Base-by-base conservation (phyloP, 345 rosid genomes). In the Lepidium sativum region DNA sequence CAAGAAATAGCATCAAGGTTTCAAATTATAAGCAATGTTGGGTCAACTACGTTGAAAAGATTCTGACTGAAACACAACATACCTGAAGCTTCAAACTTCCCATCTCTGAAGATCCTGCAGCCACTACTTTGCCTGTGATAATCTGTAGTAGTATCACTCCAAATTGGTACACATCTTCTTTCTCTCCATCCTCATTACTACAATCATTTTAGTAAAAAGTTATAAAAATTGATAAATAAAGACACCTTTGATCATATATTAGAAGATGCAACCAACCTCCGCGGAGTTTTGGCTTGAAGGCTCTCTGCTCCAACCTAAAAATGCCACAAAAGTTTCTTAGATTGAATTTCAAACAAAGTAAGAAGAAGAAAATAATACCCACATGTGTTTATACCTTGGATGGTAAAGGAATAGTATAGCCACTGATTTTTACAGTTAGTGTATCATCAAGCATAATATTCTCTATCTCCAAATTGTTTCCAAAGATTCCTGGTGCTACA, bases 161-260 rank as follows among this genome's bases (percentile, higher is more conserved):
- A 27, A 92, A 81, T 55, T 83, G 96, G 75, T 89, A 92, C 35
- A 92, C 76, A 47, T 92, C 96, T 76, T 92, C 98, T 65, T 85
- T 89, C 73, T 84, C 95, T 54, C 80, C 75, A 29, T 66, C 79
- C 71, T 70, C 79, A 20, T 65, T 43, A 54, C 83, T 83, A 82
- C 70, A 79, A 3, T 38, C 29, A 55, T 8, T 29, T 35, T 20
- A 9, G 10, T 58, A 32, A 54, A 16, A 57, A 60, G 50, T 6
- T 38, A 39, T 25, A 69, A 63, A 56, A 51, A 32, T 34, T 34
- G 25, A 50, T 33, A 17, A 2, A 50, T 29, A n/a, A 16, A n/a
- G 23, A 42, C 45, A 31, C 59, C 41, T 23, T 40, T 31, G 2
- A 21, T 32, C 6, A 15, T 32, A 57, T 71, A 47, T 40, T 54